Percentiles rank a stretch among this genome's conserved stretches.
phyloP scores from a whole-genome alignment of 2,329 filamentous ascomycete species.

The Aspergillus aculeatus region DNA sequence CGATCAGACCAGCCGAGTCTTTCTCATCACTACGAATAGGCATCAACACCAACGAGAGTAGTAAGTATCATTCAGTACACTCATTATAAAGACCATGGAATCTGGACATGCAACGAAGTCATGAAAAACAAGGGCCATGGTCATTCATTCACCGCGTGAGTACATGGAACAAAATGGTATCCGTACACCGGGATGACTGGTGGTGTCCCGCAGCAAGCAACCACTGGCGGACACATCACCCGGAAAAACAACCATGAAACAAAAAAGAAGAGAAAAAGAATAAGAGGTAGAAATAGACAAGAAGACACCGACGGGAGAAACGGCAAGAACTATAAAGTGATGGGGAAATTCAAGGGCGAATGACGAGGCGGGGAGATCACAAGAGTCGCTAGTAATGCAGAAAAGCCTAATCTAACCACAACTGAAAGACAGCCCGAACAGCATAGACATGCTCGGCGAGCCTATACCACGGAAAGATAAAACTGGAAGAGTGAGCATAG shows the following conservation, averaged over 20 bases:
- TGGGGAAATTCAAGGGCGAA: constrained; percentile 8
- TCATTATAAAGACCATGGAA: not conserved
- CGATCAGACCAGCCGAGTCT: not conserved
- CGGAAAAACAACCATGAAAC: constrained; percentile 9
- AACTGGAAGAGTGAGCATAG: not conserved
- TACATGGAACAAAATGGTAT: not conserved
- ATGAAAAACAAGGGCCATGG: not conserved
- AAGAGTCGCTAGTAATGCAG: constrained; percentile 28
- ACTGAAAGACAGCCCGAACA: constrained; percentile 14
- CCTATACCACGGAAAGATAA: constrained; percentile 10
- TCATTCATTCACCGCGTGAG: not conserved
- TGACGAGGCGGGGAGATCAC: constrained; percentile 10
- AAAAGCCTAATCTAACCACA: constrained; percentile 25
- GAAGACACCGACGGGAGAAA: constrained; percentile 3
- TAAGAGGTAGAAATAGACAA: constrained; percentile 10
- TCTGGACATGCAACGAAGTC: not conserved
- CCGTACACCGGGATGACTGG: not conserved
- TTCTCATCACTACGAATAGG: not conserved
- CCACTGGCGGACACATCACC: not conserved
- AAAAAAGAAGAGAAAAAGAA: constrained; percentile 9
- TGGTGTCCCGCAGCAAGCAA: not conserved
- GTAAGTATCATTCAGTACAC: not conserved
- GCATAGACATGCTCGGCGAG: constrained; percentile 8
- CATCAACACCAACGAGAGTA: not conserved
- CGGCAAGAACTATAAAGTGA: constrained; percentile 2